Conservation (phyloP, 805 yeast genomes). For the Candida easanensis region DNA sequence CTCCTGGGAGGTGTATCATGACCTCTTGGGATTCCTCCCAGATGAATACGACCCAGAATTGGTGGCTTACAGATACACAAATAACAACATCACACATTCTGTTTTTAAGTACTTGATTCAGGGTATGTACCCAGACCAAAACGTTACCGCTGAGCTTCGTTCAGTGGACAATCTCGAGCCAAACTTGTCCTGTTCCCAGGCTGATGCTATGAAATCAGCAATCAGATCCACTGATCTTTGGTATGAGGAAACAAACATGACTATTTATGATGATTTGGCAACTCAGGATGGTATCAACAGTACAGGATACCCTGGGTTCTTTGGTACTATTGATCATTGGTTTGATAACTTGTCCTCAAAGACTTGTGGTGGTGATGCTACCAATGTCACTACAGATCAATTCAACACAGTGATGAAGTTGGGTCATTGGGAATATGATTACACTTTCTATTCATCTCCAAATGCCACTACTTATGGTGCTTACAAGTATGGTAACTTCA, state of each 20-base stretch:
- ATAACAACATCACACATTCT: slow-evolving; percentile 38
- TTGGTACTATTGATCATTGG: slow-evolving; percentile 39
- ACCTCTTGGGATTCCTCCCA: slow-evolving; percentile 33
- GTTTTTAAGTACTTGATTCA: slow-evolving; percentile 36
- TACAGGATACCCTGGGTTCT: slow-evolving; percentile 22
- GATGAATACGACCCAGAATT: slow-evolving; percentile 30
- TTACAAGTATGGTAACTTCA: slow-evolving; percentile 35
- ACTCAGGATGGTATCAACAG: slow-evolving; percentile 22
- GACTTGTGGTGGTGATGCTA: slow-evolving; percentile 36
- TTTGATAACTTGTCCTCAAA: slow-evolving; percentile 40
- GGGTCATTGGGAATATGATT: slow-evolving; percentile 45
- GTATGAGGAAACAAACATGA: slow-evolving; percentile 34
- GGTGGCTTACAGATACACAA: slow-evolving; percentile 35
- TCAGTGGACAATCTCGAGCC: slow-evolving; percentile 37
- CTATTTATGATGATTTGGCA: slow-evolving; percentile 28
- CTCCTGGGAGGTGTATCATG: slow-evolving; percentile 36
- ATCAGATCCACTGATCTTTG: slow-evolving; percentile 32
- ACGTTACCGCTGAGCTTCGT: slow-evolving; percentile 32
- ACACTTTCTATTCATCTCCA: slow-evolving; percentile 32
- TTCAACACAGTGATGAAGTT: slow-evolving; percentile 39
- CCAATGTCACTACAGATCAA: slow-evolving; percentile 29
- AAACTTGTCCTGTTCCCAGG: slow-evolving; percentile 32
- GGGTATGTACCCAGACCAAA: slow-evolving; percentile 37
- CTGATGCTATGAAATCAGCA: slow-evolving; percentile 25
- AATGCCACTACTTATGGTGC: slow-evolving; percentile 35